phyloP scores from a whole-genome alignment of 225 moss, liverwort and hornwort genomes.

The Sphagnum contortum region DNA sequence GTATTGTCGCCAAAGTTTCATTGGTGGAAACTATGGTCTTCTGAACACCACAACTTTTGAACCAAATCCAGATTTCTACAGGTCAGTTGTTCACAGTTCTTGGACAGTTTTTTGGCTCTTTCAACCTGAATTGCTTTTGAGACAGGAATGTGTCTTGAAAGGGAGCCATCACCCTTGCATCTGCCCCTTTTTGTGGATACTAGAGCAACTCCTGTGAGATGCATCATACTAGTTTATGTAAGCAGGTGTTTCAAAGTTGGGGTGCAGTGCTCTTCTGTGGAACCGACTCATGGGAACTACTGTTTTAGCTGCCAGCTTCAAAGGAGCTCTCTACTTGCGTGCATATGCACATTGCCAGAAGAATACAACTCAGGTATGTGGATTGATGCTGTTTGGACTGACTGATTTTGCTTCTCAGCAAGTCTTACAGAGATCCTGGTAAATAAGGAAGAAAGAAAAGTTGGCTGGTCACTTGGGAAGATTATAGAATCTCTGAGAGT shows the following conservation, averaged over 20 bases:
- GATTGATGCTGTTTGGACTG: background rate
- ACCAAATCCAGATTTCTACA: conserved; percentile 23
- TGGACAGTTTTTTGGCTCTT: too few species aligned
- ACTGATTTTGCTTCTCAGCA: background rate
- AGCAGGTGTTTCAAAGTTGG: background rate
- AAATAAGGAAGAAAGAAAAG: too few species aligned
- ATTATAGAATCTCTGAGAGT: too few species aligned
- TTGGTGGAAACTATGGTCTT: conserved; percentile 57
- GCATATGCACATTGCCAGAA: conserved; percentile 45
- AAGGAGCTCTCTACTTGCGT: conserved; percentile 11
- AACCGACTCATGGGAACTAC: conserved; percentile 34
- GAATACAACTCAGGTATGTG: conserved; percentile 9
- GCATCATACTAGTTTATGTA: background rate
- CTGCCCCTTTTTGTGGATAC: conserved; percentile 17
- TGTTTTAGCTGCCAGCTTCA: conserved; percentile 24
- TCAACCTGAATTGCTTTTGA: too few species aligned
- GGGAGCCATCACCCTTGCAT: too few species aligned
- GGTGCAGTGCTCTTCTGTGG: conserved; percentile 38
- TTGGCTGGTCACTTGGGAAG: too few species aligned
- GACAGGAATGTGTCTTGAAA: too few species aligned
- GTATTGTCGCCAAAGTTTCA: conserved; percentile 57
- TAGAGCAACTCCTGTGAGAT: conserved; percentile 26
- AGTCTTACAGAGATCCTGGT: too few species aligned
- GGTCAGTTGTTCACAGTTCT: conserved; percentile 6
- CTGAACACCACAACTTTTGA: conserved; percentile 39